Percentiles rank a stretch among this genome's conserved stretches.
Evolutionary conservation across 345 rosid genomes (phyloP).

Genomic region (Anacardium occidentale): DNA sequence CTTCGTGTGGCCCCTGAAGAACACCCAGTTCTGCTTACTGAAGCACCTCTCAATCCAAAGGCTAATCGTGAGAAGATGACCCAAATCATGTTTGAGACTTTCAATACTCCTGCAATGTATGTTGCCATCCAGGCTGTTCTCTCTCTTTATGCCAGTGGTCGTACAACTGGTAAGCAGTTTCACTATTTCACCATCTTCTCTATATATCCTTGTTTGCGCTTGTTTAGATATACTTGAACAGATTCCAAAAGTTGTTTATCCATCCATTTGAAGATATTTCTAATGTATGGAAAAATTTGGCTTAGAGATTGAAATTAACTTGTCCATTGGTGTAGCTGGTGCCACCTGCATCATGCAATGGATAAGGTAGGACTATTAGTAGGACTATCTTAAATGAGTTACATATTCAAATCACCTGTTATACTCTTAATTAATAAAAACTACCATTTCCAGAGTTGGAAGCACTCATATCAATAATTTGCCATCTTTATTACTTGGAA

Average conservation of each 20-base stretch:
- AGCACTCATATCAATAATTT: neutral
- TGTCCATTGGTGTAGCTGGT: neutral
- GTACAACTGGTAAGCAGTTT: conserved; percentile 56
- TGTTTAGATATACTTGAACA: conserved; percentile 2
- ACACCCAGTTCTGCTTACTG: conserved; percentile 61
- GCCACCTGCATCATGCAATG: neutral
- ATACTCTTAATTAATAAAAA: neutral
- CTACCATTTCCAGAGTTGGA: neutral
- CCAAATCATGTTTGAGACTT: conserved; percentile 69
- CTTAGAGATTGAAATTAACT: neutral
- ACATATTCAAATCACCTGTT: neutral
- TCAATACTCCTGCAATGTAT: conserved; percentile 63
- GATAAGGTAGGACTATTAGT: too few relatives aligned
- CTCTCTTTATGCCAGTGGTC: conserved; percentile 71
- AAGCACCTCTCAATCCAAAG: conserved; percentile 68
- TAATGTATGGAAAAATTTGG: neutral
- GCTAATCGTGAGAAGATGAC: conserved; percentile 71
- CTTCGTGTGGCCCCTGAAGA: conserved; percentile 70
- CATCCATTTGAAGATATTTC: neutral
- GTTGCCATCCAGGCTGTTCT: conserved; percentile 71
- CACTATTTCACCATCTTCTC: neutral
- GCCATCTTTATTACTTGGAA: neutral
- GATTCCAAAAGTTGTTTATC: neutral
- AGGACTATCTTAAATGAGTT: neutral
- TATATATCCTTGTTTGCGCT: neutral